Percentiles rank a stretch among this genome's conserved stretches.
These are phyloP conservation scores for Fusarium marasasianum DNA, from an alignment of 2,329 filamentous ascomycete species.

Conservation along the genomic window DNA sequence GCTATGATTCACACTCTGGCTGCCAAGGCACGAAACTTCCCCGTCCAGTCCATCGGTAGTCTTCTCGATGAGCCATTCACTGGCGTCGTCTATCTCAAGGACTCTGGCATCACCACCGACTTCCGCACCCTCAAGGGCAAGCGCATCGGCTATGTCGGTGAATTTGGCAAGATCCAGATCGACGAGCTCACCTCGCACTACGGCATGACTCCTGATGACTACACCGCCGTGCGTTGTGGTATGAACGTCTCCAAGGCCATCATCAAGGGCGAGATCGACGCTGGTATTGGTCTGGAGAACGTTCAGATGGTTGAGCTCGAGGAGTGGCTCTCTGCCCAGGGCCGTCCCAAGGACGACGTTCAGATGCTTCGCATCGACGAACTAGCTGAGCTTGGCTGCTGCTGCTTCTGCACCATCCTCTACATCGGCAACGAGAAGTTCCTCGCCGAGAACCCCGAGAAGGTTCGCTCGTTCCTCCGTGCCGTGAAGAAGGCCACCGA, in stretches of 20 bases:
- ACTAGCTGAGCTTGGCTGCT: slow-evolving; percentile 81
- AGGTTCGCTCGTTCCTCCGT: slow-evolving; percentile 73
- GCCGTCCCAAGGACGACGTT: slow-evolving; percentile 72
- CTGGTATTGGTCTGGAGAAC: slow-evolving; percentile 80
- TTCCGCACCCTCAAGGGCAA: slow-evolving; percentile 80
- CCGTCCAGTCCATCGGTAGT: slow-evolving; percentile 76
- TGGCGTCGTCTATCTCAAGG: slow-evolving; percentile 79
- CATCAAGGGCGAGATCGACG: slow-evolving; percentile 76
- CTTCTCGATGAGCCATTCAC: slow-evolving; percentile 84
- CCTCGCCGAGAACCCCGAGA: slow-evolving; percentile 70
- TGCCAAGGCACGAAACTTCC: slow-evolving; percentile 79
- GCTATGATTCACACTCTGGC: slow-evolving; percentile 86
- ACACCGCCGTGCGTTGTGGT: slow-evolving; percentile 80
- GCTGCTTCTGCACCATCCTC: slow-evolving; percentile 84
- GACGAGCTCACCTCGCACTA: slow-evolving; percentile 83
- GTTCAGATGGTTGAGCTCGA: slow-evolving; percentile 86
- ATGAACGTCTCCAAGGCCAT: slow-evolving; percentile 85
- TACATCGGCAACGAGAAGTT: slow-evolving; percentile 83
- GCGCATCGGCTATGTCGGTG: slow-evolving; percentile 81
- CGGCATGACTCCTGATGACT: slow-evolving; percentile 76
- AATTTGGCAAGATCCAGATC: slow-evolving; percentile 86
- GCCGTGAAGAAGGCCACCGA: slow-evolving; percentile 81
- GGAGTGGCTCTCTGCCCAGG: slow-evolving; percentile 74
- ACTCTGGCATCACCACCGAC: slow-evolving; percentile 77
- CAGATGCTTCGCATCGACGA: slow-evolving; percentile 86